Percentiles rank a stretch among this genome's conserved stretches.
These are phyloP conservation scores for Phytophthora crassamura DNA, from an alignment of 352 stramenopile species.

Conservation along the genomic window DNA sequence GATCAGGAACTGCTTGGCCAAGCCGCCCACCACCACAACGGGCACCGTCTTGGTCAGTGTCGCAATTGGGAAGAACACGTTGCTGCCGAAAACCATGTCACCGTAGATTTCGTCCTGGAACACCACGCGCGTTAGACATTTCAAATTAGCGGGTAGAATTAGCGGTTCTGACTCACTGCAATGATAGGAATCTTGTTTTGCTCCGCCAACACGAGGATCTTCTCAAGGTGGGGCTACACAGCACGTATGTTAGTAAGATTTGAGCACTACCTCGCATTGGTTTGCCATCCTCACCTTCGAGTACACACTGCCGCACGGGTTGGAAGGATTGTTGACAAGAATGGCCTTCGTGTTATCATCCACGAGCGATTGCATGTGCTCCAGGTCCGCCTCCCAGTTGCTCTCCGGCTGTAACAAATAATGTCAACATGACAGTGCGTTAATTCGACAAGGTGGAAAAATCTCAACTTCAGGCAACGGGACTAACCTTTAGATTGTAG, in stretches of 20 bases:
- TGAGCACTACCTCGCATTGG: background rate
- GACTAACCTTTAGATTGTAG: constrained; percentile 83
- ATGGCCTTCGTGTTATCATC: constrained; percentile 91
- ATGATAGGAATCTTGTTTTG: constrained; percentile 94
- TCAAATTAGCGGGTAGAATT: constrained; percentile 30
- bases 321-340: constrained; percentile 96
- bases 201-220: constrained; percentile 80
- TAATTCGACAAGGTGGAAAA: no score
- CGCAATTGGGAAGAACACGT: constrained; percentile 86
- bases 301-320: constrained; percentile 96
- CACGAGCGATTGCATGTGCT: constrained; percentile 91
- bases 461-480: no score
- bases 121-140: background rate
- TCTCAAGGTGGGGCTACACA: constrained; percentile 60
- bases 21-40: constrained; percentile 79
- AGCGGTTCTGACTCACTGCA: constrained; percentile 64
- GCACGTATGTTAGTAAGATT: background rate
- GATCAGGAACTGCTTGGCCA: constrained; percentile 97
- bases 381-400: constrained; percentile 94
- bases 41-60: constrained; percentile 82
- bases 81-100: constrained; percentile 81
- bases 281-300: constrained; percentile 58
- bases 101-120: constrained; percentile 84
- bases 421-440: background rate
- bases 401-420: constrained; percentile 59